A percentile compares a stretch with the other conserved stretches of the same genome.
phyloP scores from a whole-genome alignment of 2,329 filamentous ascomycete genomes.

The Pseudogymnoascus sp. region DNA sequence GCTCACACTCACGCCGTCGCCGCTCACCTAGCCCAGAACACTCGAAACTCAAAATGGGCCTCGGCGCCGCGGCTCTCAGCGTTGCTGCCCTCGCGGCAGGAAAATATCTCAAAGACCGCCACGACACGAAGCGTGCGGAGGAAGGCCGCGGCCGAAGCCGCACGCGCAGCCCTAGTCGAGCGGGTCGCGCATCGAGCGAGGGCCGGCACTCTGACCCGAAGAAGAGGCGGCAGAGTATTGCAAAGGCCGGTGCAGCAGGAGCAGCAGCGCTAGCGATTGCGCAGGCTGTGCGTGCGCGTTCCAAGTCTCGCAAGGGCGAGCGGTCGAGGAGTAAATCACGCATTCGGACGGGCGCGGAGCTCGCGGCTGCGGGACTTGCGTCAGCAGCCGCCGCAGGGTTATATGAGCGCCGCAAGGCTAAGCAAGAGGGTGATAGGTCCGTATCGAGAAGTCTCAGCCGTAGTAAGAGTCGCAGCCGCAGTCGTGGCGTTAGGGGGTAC shows the following conservation, averaged over 20 bases:
- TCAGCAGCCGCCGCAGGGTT: conserved; percentile 53
- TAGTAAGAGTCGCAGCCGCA: conserved; percentile 33
- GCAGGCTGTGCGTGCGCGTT: conserved; percentile 49
- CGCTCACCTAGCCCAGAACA: neutral
- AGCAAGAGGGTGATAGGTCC: conserved; percentile 39
- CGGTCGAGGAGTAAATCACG: conserved; percentile 33
- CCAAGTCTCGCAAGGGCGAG: conserved; percentile 42
- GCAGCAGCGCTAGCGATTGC: conserved; percentile 47
- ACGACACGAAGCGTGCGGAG: conserved; percentile 49
- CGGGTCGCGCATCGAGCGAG: conserved; percentile 32
- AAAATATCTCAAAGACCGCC: conserved; percentile 54
- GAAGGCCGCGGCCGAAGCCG: conserved; percentile 44
- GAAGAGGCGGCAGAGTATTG: conserved; percentile 25
- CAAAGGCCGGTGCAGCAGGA: conserved; percentile 37
- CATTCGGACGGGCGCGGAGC: conserved; percentile 45
- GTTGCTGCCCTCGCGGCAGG: conserved; percentile 57
- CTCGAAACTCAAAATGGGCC: conserved; percentile 44
- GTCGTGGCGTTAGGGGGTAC: conserved; percentile 41
- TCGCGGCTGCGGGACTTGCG: conserved; percentile 51
- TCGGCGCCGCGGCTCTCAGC: conserved; percentile 55
- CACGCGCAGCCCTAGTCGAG: conserved; percentile 36
- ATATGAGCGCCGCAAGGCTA: conserved; percentile 52
- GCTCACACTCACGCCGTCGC: conserved; percentile 29
- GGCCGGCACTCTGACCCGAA: conserved; percentile 45
- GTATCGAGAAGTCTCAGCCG: conserved; percentile 28